Percentiles rank a stretch among this genome's conserved stretches.
These are phyloP conservation scores for Pseudovirgaria hyperparasitica DNA, from an alignment of 2,329 filamentous ascomycete species.

Conservation along the genomic window DNA sequence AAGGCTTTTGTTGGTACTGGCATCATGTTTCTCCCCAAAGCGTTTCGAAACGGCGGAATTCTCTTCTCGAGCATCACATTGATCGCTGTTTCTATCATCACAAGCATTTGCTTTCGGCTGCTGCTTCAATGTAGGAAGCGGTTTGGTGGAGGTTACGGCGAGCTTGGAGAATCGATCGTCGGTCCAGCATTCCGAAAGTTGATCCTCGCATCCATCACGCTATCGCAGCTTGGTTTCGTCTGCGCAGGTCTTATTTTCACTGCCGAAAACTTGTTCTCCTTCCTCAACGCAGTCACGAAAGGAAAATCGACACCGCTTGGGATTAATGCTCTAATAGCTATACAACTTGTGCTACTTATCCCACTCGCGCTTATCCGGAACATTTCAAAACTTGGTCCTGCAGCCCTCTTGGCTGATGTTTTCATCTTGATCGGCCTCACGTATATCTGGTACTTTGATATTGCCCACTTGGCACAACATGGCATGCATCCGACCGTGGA, in stretches of 20 bases:
- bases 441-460: slow-evolving; percentile 65
- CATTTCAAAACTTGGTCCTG: slow-evolving; percentile 59
- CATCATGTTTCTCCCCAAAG: slow-evolving; percentile 72
- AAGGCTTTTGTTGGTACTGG: slow-evolving; percentile 72
- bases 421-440: slow-evolving; percentile 58
- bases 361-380: slow-evolving; percentile 60
- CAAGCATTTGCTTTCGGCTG: slow-evolving; percentile 59
- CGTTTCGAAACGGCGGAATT: slow-evolving; percentile 66
- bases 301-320: slow-evolving; percentile 36
- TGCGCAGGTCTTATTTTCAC: slow-evolving; percentile 68
- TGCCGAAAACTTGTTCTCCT: slow-evolving; percentile 59
- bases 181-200: slow-evolving; percentile 51
- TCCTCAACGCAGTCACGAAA: slow-evolving; percentile 48
- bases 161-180: slow-evolving; percentile 54
- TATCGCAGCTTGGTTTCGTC: slow-evolving; percentile 68
- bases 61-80: slow-evolving; percentile 61
- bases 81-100: slow-evolving; percentile 50
- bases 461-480: slow-evolving; percentile 39
- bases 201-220: slow-evolving; percentile 56
- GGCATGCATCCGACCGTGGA: slow-evolving; percentile 50
- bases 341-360: slow-evolving; percentile 52
- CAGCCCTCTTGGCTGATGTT: slow-evolving; percentile 55
- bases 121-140: slow-evolving; percentile 52
- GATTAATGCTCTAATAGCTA: slow-evolving; percentile 47
- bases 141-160: slow-evolving; percentile 61